A percentile compares a stretch with the other conserved stretches of the same genome.
phyloP scores from a whole-genome alignment of 2,329 filamentous ascomycete species.

The Monosporascus cannonballus region DNA sequence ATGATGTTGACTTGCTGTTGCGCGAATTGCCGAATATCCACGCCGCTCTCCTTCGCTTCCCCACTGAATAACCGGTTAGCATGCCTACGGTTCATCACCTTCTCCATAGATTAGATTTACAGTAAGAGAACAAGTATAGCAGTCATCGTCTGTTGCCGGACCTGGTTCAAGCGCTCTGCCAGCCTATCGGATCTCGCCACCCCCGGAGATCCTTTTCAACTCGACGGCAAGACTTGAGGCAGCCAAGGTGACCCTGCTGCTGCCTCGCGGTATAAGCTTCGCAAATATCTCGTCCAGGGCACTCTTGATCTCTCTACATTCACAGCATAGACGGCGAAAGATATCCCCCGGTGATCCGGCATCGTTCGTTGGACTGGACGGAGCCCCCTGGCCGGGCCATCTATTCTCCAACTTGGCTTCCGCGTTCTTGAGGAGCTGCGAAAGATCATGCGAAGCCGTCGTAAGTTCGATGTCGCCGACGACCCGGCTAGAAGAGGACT shows the following conservation, averaged over 20 bases:
- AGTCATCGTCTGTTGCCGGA: background rate
- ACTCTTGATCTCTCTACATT: background rate
- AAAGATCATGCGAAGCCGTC: background rate
- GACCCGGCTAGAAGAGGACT: background rate
- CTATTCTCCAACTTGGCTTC: background rate
- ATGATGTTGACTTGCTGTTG: background rate
- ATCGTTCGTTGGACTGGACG: background rate
- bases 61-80: background rate
- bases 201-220: background rate
- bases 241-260: background rate
- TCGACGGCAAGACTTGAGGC: background rate
- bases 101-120: background rate
- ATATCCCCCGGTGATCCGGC: background rate
- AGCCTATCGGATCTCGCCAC: background rate
- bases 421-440: background rate
- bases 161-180: background rate
- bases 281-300: background rate
- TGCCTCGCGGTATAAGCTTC: background rate
- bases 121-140: background rate
- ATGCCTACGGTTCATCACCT: background rate
- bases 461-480: background rate
- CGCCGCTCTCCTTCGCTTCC: background rate
- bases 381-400: background rate
- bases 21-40: background rate
- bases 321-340: background rate